Evolutionary conservation across 495 filamentous ascomycete genomes (phyloP), one percentile per base, ranked within the genome.

Genomic region (Cercophora scortea): DNA sequence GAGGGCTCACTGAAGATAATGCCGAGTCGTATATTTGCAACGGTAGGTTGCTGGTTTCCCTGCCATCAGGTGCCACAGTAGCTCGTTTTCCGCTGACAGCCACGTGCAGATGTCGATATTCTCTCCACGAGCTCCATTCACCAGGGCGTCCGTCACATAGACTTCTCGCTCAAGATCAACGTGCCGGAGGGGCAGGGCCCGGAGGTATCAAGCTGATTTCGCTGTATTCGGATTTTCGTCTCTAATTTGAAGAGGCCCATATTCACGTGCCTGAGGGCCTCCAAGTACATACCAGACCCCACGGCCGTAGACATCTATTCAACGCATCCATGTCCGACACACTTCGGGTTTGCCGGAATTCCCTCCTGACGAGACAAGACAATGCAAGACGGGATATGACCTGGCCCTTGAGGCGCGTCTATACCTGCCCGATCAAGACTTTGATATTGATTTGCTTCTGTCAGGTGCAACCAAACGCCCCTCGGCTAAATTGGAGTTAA

Each of bases 81-180:
- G 25, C 25, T 25, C n/a, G n/a, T 25, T 25, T 25, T 25, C 25
- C 25, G 25, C 25, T 25, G 25, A 25, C 25, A 25, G 25, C 25
- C 25, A 2, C 25, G 5, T 19, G 8, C 45, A 83, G 89, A 96
- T 75, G 81, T 98, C 59, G 93, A 98, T 73, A 88, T 97, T 57
- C 79, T 96, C 55, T 95, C 89, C 18, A 95, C 91, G 32, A 96
- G 92, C 61, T 89, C 88, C 40, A 96, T 98, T 57, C 93, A 98
- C 66, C 93, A 98, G 73, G 92, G 94, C 2, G 88, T 90, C 6
- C 78, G 81, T 41, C 91, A 95, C 68, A 83, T 98, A 40, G 93
- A 98, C 64, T 96, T 95, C 64, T 96, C 91, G 7, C 77, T 98
- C 41, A 98, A 98, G 78, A 89, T 98, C 52, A 64, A 74, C 47